Conservation (phyloP, 768 basidiomycete genomes). For the Boletus patriciae region DNA sequence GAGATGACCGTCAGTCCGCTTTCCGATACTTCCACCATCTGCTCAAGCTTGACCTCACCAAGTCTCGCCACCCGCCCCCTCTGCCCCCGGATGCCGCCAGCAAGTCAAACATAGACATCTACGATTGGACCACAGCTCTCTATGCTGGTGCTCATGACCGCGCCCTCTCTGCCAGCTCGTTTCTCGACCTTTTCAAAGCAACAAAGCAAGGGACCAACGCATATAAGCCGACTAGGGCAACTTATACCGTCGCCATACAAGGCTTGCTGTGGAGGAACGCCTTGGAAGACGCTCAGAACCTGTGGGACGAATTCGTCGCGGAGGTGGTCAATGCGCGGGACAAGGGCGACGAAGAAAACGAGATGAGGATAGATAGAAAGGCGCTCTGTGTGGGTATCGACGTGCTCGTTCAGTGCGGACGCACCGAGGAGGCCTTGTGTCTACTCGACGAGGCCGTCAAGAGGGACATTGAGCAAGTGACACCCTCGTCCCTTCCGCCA, state of each 20-base stretch:
- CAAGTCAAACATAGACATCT: constrained; percentile 40
- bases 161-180: constrained; percentile 27
- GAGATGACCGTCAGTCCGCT: constrained; percentile 42
- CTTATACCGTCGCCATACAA: constrained; percentile 55
- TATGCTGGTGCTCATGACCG: constrained; percentile 45
- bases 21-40: constrained; percentile 47
- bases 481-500: neutral
- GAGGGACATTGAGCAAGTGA: constrained; percentile 15
- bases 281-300: constrained; percentile 38
- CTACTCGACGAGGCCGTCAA: constrained; percentile 46
- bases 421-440: constrained; percentile 48
- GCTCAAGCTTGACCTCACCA: constrained; percentile 27
- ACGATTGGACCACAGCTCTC: constrained; percentile 49
- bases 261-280: constrained; percentile 49
- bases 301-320: constrained; percentile 43
- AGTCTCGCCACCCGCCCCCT: constrained; percentile 7
- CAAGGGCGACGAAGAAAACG: neutral
- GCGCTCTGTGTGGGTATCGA: constrained; percentile 53
- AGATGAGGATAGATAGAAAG: constrained; percentile 41
- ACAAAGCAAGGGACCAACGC: constrained; percentile 25
- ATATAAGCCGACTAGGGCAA: constrained; percentile 43
- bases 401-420: constrained; percentile 44
- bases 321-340: constrained; percentile 10
- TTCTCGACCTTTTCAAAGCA: constrained; percentile 42
- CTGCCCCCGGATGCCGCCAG: neutral